phyloP scores from a whole-genome alignment of 1,284 basidiomycete species.

The Ganoderma meredithae region DNA sequence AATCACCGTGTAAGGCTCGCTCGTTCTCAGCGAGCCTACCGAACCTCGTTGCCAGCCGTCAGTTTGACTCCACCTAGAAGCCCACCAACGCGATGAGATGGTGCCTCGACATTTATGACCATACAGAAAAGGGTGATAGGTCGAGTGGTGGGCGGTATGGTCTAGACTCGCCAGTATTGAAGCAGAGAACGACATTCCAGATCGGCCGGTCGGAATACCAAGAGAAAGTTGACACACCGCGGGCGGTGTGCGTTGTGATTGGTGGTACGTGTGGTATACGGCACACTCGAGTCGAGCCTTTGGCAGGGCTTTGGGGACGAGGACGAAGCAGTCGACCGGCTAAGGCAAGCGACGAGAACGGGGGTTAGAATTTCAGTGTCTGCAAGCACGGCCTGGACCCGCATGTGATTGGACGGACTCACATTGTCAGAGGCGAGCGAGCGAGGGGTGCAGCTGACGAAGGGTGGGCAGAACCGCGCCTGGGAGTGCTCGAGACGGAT shows the following conservation, averaged over 20 bases:
- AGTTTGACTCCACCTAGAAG: slow-evolving; percentile 15
- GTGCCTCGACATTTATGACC: slow-evolving; percentile 1
- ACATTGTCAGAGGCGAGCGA: background rate
- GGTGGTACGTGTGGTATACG: slow-evolving; percentile 3
- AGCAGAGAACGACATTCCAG: slow-evolving; percentile 8
- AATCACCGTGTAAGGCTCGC: slow-evolving; percentile 17
- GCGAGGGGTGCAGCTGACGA: background rate
- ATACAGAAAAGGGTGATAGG: background rate
- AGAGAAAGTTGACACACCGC: slow-evolving; percentile 11
- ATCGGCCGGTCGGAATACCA: slow-evolving; percentile 9
- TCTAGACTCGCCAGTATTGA: background rate
- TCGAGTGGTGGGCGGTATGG: background rate
- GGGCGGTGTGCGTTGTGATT: slow-evolving; percentile 14
- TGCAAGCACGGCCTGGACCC: slow-evolving; percentile 6
- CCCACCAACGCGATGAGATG: background rate
- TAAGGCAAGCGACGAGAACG: slow-evolving; percentile 1
- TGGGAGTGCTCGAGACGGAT: slow-evolving; percentile 12
- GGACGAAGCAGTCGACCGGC: background rate
- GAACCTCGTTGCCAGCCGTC: slow-evolving; percentile 6
- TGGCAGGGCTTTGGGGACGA: background rate
- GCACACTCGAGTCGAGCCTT: background rate
- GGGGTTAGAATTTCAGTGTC: background rate
- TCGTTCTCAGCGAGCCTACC: slow-evolving; percentile 5
- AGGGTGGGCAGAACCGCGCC: background rate
- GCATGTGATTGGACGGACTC: background rate